phyloP scores from a whole-genome alignment of 352 stramenopile species.

The Globisporangium canariense region DNA sequence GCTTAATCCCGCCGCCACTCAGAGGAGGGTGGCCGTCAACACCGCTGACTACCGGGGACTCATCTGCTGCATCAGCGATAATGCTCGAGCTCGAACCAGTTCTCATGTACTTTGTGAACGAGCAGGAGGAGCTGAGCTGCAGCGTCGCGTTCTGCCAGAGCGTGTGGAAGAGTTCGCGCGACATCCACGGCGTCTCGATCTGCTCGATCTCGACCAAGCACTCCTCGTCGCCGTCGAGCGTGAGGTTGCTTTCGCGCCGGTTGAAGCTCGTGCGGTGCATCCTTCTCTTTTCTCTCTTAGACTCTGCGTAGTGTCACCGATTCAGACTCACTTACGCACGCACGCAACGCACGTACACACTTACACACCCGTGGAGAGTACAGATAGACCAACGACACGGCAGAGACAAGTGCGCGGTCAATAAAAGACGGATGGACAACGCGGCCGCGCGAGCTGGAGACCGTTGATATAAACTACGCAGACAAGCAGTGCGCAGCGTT shows the following conservation, averaged over 20 bases:
- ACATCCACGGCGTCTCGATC: slow-evolving; percentile 60
- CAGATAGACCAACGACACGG: background rate
- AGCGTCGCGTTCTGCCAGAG: slow-evolving; percentile 58
- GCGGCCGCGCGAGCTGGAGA: background rate
- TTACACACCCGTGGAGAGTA: too few relatives aligned
- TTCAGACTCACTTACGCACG: background rate
- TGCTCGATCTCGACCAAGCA: slow-evolving; percentile 29
- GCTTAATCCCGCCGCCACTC: background rate
- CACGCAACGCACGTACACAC: background rate
- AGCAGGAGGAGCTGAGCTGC: slow-evolving; percentile 54
- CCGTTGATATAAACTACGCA: background rate
- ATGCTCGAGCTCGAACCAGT: background rate
- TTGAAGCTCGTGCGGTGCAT: slow-evolving; percentile 16
- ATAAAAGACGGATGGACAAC: background rate
- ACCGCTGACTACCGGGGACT: background rate
- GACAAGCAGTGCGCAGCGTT: background rate
- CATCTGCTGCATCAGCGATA: background rate
- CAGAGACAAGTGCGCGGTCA: background rate
- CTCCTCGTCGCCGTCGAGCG: slow-evolving; percentile 58
- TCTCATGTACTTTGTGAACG: slow-evolving; percentile 39
- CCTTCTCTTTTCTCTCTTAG: background rate
- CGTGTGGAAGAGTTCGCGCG: slow-evolving; percentile 55
- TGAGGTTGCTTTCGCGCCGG: slow-evolving; percentile 65
- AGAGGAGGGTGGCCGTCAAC: background rate
- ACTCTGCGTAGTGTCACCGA: background rate